These are phyloP conservation scores for Eucalyptus urophylla DNA, from an alignment of 345 rosid genomes.

Conservation along the genomic window DNA sequence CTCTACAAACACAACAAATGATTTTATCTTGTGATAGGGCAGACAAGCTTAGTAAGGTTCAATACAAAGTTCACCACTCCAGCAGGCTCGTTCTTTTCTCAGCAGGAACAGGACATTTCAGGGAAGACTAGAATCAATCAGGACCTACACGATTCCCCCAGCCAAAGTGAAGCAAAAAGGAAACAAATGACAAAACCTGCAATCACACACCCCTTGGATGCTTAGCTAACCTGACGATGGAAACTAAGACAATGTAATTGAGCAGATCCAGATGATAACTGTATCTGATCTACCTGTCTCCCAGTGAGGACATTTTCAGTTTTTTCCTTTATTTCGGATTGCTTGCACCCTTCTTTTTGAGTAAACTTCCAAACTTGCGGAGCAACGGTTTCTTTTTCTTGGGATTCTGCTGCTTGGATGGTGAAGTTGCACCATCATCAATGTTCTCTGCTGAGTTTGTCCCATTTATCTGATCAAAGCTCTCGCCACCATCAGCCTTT, in stretches of 20 bases:
- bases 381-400: slow-evolving; percentile 94
- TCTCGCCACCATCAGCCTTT: slow-evolving; percentile 50
- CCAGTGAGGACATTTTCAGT: neutral
- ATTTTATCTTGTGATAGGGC: neutral
- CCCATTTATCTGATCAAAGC: slow-evolving; percentile 56
- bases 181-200: neutral
- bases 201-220: neutral
- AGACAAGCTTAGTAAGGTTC: neutral
- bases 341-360: slow-evolving; percentile 76
- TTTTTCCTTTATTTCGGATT: slow-evolving; percentile 39
- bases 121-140: neutral
- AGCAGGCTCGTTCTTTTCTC: neutral
- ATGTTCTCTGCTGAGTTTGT: slow-evolving; percentile 40
- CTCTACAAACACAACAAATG: neutral
- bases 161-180: neutral
- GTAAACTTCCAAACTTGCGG: slow-evolving; percentile 82
- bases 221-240: neutral
- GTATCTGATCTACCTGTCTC: neutral
- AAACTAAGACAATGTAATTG: neutral
- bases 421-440: slow-evolving; percentile 33
- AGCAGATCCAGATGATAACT: neutral
- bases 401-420: slow-evolving; percentile 42
- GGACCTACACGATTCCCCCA: neutral
- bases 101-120: neutral
- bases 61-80: neutral